Conservation (phyloP, 2,329 filamentous ascomycete species). For the Trichoderma aggressivum region DNA sequence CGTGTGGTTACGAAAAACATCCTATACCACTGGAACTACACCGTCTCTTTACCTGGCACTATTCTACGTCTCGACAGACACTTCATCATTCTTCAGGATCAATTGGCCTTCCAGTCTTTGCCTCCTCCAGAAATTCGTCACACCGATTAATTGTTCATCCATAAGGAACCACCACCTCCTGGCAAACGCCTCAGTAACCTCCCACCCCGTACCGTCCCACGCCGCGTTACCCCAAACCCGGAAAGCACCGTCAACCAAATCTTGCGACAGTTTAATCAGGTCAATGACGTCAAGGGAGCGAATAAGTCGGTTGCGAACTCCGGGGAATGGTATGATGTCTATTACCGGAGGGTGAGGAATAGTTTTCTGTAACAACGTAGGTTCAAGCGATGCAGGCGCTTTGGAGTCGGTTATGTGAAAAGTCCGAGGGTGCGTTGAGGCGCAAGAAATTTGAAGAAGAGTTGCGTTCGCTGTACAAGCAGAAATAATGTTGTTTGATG, state of each 20-base stretch:
- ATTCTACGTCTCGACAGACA: not conserved
- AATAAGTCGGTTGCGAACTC: not conserved
- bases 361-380: not conserved
- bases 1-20: not conserved
- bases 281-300: not conserved
- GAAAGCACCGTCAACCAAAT: not conserved
- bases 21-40: not conserved
- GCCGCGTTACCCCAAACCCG: not conserved
- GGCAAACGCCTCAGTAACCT: not conserved
- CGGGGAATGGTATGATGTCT: not conserved
- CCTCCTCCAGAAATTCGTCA: slow-evolving; percentile 4
- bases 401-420: not conserved
- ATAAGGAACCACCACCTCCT: slow-evolving; percentile 2
- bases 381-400: not conserved
- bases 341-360: not conserved
- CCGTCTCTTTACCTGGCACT: not conserved
- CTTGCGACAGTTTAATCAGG: not conserved
- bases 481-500: not conserved
- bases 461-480: not conserved
- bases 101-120: not conserved
- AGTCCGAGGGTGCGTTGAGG: not conserved
- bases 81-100: not conserved
- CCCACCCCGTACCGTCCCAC: not conserved
- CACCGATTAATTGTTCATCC: not conserved
- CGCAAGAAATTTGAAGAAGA: not conserved